Evolutionary conservation across 1,284 basidiomycete species (phyloP).

Genomic region (Singerocomus inundabilis): DNA sequence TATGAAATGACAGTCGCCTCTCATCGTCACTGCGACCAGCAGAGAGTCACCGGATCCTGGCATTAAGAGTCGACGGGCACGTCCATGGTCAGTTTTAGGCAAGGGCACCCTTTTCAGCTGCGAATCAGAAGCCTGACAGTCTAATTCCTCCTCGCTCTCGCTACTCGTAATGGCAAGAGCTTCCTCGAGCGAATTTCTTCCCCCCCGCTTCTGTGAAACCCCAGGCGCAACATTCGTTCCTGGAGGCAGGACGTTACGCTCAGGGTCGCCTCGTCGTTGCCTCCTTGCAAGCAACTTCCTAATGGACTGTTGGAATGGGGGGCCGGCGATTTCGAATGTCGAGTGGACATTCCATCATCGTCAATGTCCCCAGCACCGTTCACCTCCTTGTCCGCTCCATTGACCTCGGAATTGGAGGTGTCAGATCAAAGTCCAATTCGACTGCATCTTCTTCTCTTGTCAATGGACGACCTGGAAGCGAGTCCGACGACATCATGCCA

Average conservation of each 20-base stretch:
- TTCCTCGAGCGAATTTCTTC: constrained; percentile 6
- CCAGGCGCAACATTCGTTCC: constrained; percentile 1
- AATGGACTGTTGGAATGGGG: constrained; percentile 16
- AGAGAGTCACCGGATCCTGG: constrained; percentile 36
- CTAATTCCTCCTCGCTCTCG: constrained; percentile 15
- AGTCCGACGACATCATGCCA: neutral
- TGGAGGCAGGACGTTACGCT: constrained; percentile 1
- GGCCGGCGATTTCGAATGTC: constrained; percentile 1
- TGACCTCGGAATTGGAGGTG: constrained; percentile 12
- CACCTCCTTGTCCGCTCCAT: constrained; percentile 1
- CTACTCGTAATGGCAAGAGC: constrained; percentile 10
- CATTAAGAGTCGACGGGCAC: constrained; percentile 43
- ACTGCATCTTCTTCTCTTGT: neutral
- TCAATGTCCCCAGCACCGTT: neutral
- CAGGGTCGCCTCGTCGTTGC: constrained; percentile 9
- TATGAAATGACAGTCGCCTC: constrained; percentile 51
- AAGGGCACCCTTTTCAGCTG: constrained; percentile 32
- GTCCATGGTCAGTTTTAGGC: constrained; percentile 41
- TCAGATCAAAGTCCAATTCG: neutral
- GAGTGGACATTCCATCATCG: constrained; percentile 1
- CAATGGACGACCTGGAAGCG: neutral
- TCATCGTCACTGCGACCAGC: constrained; percentile 48
- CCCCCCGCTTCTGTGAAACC: constrained; percentile 9
- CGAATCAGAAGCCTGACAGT: constrained; percentile 19
- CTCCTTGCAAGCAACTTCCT: constrained; percentile 12